Evolutionary conservation across 73 alveolate species (phyloP), one percentile per base, ranked within the genome.

Genomic region (Paramecium biaurelia): DNA sequence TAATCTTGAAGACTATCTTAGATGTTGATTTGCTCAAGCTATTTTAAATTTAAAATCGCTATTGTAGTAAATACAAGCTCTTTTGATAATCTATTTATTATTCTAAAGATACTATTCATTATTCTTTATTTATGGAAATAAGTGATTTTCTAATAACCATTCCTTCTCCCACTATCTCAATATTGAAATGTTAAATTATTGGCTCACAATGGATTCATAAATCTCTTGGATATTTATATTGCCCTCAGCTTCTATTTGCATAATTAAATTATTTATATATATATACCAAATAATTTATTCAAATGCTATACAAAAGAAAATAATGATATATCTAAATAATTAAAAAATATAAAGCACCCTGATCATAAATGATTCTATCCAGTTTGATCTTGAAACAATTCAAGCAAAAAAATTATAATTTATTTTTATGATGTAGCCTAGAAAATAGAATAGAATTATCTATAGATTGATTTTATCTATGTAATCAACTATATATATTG

Each of bases 131-230:
- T 14, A 1, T 0, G 90, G 74, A 41, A 42, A 43, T 7, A 79
- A 34, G 49, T 79, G 26, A 43, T 79, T 79, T n/a, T 79, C 90
- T 14, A 79, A n/a, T 24, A 79, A 35, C 90, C 74, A 79, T 7
- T 23, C 42, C 28, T 45, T 47, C 43, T 79, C 90, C 74, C 70
- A 79, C 30, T 38, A 12, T 79, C 74, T 79, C 45, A 79, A 24
- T 30, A 26, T 41, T 7, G 28, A 6, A 24, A 79, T 43, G 23
- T 79, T 34, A 47, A 79, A 79, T 12, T 24, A 42, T 43, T 32
- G 15, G 18, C 15, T 34, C 12, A 43, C 11, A 4, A 79, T 21
- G 26, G 45, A 18, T 12, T 45, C 53, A 6, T 79, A 43, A 34
- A 79, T 79, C 74, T 79, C 41, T 41, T 41, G 11, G 2, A 79